phyloP scores from a whole-genome alignment of 345 rosid genomes.

The Citropsis articulata region DNA sequence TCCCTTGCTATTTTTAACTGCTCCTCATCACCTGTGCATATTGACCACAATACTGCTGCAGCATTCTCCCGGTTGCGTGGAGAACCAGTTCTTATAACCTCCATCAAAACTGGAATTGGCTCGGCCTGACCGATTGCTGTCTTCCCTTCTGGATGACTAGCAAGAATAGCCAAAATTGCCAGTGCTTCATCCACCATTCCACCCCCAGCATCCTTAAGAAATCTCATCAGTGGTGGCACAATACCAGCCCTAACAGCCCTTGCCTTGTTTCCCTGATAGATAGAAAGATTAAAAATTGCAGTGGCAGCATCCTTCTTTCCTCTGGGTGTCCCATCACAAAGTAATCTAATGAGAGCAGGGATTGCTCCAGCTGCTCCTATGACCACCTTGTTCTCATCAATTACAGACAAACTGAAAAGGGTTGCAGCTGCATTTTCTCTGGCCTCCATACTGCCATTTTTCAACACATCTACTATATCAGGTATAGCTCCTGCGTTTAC shows the following conservation, averaged over 20 bases:
- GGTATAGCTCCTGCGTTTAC: conserved; percentile 97
- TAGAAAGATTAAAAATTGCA: conserved; percentile 89
- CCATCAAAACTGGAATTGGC: conserved; percentile 68
- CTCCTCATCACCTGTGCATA: conserved; percentile 61
- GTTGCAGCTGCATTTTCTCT: conserved; percentile 99
- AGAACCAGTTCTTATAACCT: conserved; percentile 80
- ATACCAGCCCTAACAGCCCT: conserved; percentile 95
- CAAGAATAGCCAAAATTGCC: conserved; percentile 89
- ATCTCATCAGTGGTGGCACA: conserved; percentile 62
- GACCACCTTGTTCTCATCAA: conserved; percentile 96
- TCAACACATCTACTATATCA: conserved; percentile 84
- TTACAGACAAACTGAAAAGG: conserved; percentile 88
- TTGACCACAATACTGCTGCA: conserved; percentile 76
- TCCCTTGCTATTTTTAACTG: conserved; percentile 68
- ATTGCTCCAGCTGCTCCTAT: conserved; percentile 97
- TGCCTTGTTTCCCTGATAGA: conserved; percentile 95
- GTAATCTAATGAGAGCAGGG: conserved; percentile 81
- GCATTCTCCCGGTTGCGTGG: conserved; percentile 95
- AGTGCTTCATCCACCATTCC: conserved; percentile 96
- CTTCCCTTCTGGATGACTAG: conserved; percentile 88
- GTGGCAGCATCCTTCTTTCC: conserved; percentile 98
- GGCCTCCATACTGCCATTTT: conserved; percentile 94
- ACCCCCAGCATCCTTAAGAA: conserved; percentile 84
- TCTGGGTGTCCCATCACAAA: conserved; percentile 85
- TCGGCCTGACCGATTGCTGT: conserved; percentile 69